phyloP scores from a whole-genome alignment of 768 basidiomycete species.

The Pulveroboletus sp. region DNA sequence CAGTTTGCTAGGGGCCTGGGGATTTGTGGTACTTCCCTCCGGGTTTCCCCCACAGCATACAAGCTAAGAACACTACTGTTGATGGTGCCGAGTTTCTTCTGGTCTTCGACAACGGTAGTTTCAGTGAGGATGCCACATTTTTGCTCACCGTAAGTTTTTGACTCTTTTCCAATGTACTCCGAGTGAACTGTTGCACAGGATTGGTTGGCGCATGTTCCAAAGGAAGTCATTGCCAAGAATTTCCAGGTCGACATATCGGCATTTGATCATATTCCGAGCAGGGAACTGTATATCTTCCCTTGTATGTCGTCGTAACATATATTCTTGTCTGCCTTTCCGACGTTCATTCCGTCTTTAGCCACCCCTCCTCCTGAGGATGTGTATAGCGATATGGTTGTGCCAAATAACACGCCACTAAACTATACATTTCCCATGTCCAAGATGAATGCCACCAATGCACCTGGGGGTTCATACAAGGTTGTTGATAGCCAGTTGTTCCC shows the following conservation, averaged over 20 bases:
- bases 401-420: conserved; percentile 46
- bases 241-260: conserved; percentile 45
- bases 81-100: conserved; percentile 53
- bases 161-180: neutral
- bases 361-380: conserved; percentile 40
- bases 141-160: conserved; percentile 28
- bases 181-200: conserved; percentile 37
- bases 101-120: conserved; percentile 38
- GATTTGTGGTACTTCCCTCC: conserved; percentile 61
- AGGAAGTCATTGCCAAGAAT: conserved; percentile 59
- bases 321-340: neutral
- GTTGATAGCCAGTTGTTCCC: conserved; percentile 53
- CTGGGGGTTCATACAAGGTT: conserved; percentile 57
- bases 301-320: conserved; percentile 18
- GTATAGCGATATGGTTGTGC: conserved; percentile 42
- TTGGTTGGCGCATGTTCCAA: conserved; percentile 62
- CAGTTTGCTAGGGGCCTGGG: conserved; percentile 23
- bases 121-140: conserved; percentile 58
- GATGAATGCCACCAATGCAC: conserved; percentile 36
- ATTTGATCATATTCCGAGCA: conserved; percentile 51
- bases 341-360: conserved; percentile 22
- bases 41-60: conserved; percentile 51
- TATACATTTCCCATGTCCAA: conserved; percentile 53
- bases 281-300: conserved; percentile 54
- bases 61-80: conserved; percentile 44